phyloP scores from a whole-genome alignment of 2,329 filamentous ascomycete species.

The Alternaria brassicae region DNA sequence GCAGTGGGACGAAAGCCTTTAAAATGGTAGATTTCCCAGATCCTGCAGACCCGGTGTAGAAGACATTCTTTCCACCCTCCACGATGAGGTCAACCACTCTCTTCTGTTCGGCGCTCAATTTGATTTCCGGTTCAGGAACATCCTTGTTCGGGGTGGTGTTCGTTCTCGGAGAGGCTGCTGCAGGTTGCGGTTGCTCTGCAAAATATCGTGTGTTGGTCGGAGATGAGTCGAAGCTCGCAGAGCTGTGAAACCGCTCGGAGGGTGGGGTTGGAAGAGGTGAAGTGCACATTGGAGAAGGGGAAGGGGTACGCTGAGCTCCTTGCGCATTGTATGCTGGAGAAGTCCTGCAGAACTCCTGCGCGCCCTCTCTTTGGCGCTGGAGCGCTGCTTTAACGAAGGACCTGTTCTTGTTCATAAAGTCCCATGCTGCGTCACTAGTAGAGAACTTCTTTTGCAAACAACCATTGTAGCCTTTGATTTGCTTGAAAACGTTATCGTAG shows the following conservation, averaged over 20 bases:
- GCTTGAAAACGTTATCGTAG: conserved; percentile 72
- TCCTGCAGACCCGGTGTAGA: conserved; percentile 70
- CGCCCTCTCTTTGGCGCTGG: background rate
- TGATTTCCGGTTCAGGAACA: conserved; percentile 19
- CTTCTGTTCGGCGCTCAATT: conserved; percentile 58
- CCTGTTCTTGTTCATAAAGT: conserved; percentile 65
- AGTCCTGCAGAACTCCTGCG: background rate
- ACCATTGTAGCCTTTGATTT: conserved; percentile 75
- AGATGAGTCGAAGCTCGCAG: background rate
- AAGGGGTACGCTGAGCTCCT: background rate
- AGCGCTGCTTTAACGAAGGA: conserved; percentile 22
- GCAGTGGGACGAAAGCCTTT: conserved; percentile 55
- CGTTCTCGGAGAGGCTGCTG: background rate
- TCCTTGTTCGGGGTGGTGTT: background rate
- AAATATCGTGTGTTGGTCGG: background rate
- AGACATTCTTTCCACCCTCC: conserved; percentile 62
- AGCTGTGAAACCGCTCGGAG: background rate
- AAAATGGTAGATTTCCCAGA: conserved; percentile 66
- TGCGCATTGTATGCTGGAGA: background rate
- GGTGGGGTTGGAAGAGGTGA: background rate
- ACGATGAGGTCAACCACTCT: conserved; percentile 60
- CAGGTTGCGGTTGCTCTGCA: background rate
- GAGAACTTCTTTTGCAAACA: conserved; percentile 54
- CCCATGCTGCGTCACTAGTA: conserved; percentile 71
- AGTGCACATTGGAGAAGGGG: background rate